Evolutionary conservation across 768 basidiomycete genomes (phyloP).

Genomic region (Kwoniella pini): DNA sequence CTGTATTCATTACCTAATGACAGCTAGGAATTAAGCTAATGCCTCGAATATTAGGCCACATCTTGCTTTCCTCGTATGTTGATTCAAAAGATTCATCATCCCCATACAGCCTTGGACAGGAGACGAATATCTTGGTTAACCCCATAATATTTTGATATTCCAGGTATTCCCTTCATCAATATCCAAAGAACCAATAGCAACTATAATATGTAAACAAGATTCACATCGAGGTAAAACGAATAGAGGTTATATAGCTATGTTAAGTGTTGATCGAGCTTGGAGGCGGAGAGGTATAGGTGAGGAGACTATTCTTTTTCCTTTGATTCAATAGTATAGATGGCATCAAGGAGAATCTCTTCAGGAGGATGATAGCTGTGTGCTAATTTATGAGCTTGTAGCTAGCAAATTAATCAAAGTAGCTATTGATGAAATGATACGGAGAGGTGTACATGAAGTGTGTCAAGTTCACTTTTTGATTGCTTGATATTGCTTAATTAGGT

Average conservation of each 20-base stretch:
- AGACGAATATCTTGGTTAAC: too few relatives aligned
- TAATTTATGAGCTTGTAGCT: slow-evolving; percentile 61
- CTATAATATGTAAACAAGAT: slow-evolving; percentile 97
- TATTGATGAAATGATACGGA: slow-evolving; percentile 76
- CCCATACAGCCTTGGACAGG: too few relatives aligned
- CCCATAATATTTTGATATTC: too few relatives aligned
- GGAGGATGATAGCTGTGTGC: neutral
- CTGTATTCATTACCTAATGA: slow-evolving; percentile 44
- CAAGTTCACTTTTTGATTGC: too few relatives aligned
- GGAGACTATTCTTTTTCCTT: slow-evolving; percentile 50
- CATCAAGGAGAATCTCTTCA: slow-evolving; percentile 31
- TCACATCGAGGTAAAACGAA: slow-evolving; percentile 69
- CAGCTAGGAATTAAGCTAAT: neutral
- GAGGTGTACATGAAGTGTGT: slow-evolving; percentile 82
- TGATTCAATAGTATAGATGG: too few relatives aligned
- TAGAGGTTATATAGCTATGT: slow-evolving; percentile 97
- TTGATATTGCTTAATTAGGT: too few relatives aligned
- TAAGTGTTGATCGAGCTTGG: slow-evolving; percentile 80
- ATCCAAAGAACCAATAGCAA: slow-evolving; percentile 69
- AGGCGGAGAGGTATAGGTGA: slow-evolving; percentile 88
- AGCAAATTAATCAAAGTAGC: slow-evolving; percentile 80
- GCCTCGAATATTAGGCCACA: slow-evolving; percentile 69
- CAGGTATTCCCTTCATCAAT: slow-evolving; percentile 65
- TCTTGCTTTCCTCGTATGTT: slow-evolving; percentile 67
- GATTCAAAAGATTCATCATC: neutral